Conservation (phyloP, 306 rosid genomes). For the Pterocarpus santalinus region DNA sequence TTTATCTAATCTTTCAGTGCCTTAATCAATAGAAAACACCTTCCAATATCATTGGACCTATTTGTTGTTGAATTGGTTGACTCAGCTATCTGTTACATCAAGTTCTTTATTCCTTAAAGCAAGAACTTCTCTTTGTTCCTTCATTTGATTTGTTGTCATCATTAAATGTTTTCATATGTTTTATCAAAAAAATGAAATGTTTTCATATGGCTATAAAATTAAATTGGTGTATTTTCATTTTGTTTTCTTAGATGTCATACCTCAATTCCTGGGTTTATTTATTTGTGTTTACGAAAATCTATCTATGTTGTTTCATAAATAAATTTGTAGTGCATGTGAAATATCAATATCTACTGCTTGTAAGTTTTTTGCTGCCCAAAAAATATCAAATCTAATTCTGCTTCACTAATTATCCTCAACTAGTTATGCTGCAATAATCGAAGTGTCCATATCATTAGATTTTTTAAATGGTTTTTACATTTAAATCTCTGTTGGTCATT, state of each 20-base stretch:
- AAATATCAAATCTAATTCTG: not conserved
- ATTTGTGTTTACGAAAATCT: not conserved
- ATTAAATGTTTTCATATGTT: constrained; percentile 21
- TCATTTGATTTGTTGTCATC: constrained; percentile 31
- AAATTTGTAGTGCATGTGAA: not conserved
- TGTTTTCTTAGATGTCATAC: constrained; percentile 1
- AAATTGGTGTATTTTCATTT: constrained; percentile 6
- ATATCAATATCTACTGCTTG: not conserved
- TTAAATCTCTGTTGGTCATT: not conserved
- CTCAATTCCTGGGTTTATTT: constrained; percentile 12
- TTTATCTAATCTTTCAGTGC: not conserved
- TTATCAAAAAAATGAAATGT: too few species aligned
- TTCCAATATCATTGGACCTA: constrained; percentile 1
- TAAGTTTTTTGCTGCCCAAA: not conserved
- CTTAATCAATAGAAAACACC: not conserved
- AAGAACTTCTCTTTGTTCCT: not conserved
- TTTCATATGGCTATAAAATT: constrained; percentile 17
- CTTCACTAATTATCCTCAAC: not conserved
- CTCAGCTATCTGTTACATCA: constrained; percentile 19
- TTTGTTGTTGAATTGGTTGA: constrained; percentile 33
- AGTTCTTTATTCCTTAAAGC: not conserved
- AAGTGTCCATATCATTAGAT: not conserved
- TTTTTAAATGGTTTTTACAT: constrained; percentile 5
- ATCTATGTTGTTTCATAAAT: constrained; percentile 3
- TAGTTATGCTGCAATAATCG: constrained; percentile 19